Evolutionary conservation across 805 yeast species (phyloP), one percentile per base, ranked within the genome.

Genomic region (Ogataea haglerorum): DNA sequence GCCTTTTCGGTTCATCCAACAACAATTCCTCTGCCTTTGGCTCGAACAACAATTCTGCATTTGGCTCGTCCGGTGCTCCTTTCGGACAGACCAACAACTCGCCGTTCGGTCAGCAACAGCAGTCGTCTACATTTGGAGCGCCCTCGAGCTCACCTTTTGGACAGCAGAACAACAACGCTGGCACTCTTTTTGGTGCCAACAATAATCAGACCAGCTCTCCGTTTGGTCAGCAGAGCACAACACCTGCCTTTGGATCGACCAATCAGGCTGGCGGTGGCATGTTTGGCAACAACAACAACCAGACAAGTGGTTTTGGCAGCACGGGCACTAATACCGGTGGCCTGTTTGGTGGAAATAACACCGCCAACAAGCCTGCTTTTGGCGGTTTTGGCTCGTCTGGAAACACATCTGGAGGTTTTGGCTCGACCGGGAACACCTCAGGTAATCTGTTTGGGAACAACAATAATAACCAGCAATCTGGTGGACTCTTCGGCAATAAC

Each of bases 401-500:
- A 38, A 56, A 44, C n/a, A 38, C 40, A 16, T 26, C 34, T 24
- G 40, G 34, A 27, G 51, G 27, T 5, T 41, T 43, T 36, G 47
- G 46, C 12, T 36, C 39, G 9, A 14, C 34, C 27, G 34, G 26
- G 30, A 40, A 19, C 26, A 17, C 33, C 12, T 24, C 42, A 8
- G 23, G 34, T 8, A 34, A 36, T 2, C 12, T 42, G 15, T 54
- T 54, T 45, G 57, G 57, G 3, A 14, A 17, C 30, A 34, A 16
- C 26, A 34, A 30, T 33, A 46, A 43, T 16, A 36, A 26, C 18
- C 38, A 38, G 5, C 42, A 49, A 12, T 46, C 60, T 26, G 71
- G 70, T 43, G 70, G 69, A 21, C 51, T 67, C 38, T 72, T 69
- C 58, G 71, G 73, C 46, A 21, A 38, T 23, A 23, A 54, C 63